Evolutionary conservation across 306 rosid genomes (phyloP).

Genomic region (Herpetospermum pedunculosum): DNA sequence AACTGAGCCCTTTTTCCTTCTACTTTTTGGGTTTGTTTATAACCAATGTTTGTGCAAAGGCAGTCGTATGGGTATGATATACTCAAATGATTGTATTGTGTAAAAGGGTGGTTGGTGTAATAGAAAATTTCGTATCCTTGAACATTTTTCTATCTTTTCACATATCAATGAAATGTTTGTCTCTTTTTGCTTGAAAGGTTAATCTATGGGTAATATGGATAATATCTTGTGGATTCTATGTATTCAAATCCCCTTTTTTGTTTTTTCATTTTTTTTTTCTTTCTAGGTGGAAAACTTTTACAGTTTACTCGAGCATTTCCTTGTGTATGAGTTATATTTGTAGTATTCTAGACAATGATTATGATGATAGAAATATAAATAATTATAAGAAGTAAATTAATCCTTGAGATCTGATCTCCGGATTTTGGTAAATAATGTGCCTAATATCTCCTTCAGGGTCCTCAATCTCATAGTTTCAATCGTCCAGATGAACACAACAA

Average conservation of each 20-base stretch:
- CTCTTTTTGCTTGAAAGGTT: background rate
- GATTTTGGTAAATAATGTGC: slow-evolving; percentile 6
- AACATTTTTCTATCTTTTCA: background rate
- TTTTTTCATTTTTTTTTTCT: background rate
- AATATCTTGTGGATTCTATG: background rate
- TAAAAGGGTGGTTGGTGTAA: background rate
- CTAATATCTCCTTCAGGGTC: slow-evolving; percentile 37
- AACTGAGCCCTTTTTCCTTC: background rate
- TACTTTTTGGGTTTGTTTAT: background rate
- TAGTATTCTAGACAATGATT: background rate
- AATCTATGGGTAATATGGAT: background rate
- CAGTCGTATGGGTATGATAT: background rate
- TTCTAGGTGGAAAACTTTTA: background rate
- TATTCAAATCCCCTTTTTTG: background rate
- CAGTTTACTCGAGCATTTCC: background rate
- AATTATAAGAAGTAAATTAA: background rate
- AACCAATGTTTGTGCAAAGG: background rate
- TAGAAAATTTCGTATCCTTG: background rate
- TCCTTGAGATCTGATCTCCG: background rate
- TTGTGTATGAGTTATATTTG: background rate
- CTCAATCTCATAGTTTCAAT: slow-evolving; percentile 44
- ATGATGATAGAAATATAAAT: background rate
- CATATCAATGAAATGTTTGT: background rate
- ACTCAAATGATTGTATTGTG: background rate
- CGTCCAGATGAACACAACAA: slow-evolving; percentile 62